Evolutionary conservation across 495 filamentous ascomycete species (phyloP), one percentile per base, ranked within the genome.

Genomic region (Penicillium fimorum): DNA sequence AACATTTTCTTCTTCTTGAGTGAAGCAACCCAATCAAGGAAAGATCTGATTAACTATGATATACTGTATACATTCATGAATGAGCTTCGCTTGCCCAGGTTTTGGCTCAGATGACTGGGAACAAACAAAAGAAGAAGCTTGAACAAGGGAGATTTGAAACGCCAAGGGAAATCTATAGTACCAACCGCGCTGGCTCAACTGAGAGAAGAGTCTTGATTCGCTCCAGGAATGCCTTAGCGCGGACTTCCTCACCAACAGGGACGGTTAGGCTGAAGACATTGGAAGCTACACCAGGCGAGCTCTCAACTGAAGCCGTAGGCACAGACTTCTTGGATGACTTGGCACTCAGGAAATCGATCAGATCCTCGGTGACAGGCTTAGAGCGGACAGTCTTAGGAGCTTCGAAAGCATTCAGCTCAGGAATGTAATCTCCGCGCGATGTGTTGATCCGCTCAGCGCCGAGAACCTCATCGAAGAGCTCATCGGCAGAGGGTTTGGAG

Each of bases 391-490:
- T 33, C 8, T 61, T 58, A 60, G 61, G 22, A 59, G 65, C 47
- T 61, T 74, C 44, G 76, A 89, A 67, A 17, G 84, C 83, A 35
- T 84, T 85, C 43, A 96, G 76, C 68, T 92, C 88, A 1, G 92
- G 92, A 2, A 85, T 70, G 63, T 88, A 96, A 47, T 73, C 71
- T 2, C 86, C 86, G 25, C 77, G 76, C 2, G 79, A 78, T 20
- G 81, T 80, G 13, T 67, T 66, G 47, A 75, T 60, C 8, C 84
- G 73, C 59, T 83, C 84, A 53, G 87, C 80, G 22, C 93, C 93
- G 11, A 98, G 81, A 15, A 98, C 75, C 65, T 92, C 83, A 64
- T 96, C 83, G 71, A 97, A 97, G 7, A 98, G 80, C 60, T 96
- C 91, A 63, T 94, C 84, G 6, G 86, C 75, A 2, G 87, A 84